Conservation (phyloP, 495 filamentous ascomycete genomes). For the Aspergillus baeticus region DNA sequence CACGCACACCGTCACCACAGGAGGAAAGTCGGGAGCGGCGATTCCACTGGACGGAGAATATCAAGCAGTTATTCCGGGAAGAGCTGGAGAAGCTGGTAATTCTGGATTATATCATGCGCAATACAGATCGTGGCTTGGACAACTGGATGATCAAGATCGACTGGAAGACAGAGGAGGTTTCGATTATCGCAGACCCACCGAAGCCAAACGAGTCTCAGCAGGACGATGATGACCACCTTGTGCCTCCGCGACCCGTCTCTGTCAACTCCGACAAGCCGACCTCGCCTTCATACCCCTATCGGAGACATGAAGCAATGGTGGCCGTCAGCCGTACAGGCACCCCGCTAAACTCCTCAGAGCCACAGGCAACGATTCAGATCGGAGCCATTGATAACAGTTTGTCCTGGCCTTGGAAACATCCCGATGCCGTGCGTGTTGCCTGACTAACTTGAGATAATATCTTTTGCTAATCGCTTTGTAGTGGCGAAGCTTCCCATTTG, state of each 20-base stretch:
- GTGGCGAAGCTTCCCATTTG: constrained; percentile 93
- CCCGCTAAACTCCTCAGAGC: constrained; percentile 44
- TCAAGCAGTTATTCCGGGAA: constrained; percentile 92
- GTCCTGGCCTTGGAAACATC: constrained; percentile 99
- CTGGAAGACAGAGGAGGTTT: constrained; percentile 75
- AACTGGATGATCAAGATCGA: constrained; percentile 99
- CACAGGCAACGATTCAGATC: constrained; percentile 65
- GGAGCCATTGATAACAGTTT: constrained; percentile 97
- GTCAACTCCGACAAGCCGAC: constrained; percentile 42
- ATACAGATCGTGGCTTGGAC: constrained; percentile 93
- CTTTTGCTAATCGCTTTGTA: constrained; percentile 29
- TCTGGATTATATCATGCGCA: constrained; percentile 98
- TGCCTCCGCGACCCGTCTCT: constrained; percentile 58
- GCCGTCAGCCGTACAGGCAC: constrained; percentile 62
- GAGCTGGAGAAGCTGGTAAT: constrained; percentile 97
- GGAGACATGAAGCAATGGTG: constrained; percentile 80
- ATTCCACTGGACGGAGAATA: constrained; percentile 83
- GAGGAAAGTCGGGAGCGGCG: constrained; percentile 50
- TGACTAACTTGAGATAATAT: neutral
- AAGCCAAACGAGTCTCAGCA: constrained; percentile 55
- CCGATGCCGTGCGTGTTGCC: constrained; percentile 64
- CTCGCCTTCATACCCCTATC: constrained; percentile 66
- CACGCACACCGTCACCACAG: constrained; percentile 40
- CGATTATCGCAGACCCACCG: constrained; percentile 80
- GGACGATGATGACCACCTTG: constrained; percentile 50